These are phyloP conservation scores for Blastobotrys chiropterorum DNA, from an alignment of 805 yeast species.

Conservation along the genomic window DNA sequence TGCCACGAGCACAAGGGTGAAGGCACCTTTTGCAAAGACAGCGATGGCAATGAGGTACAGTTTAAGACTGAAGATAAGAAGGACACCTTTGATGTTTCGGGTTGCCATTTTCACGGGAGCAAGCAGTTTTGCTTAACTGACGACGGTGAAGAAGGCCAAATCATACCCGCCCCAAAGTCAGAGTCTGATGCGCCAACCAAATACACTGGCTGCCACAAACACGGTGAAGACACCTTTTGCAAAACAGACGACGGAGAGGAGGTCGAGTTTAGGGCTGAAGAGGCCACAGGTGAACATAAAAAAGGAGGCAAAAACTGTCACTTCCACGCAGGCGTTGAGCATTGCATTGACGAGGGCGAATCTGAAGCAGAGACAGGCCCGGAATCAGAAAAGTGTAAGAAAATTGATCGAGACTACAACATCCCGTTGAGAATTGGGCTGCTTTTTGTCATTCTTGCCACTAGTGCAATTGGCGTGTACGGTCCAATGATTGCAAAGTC, in stretches of 20 bases:
- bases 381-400: background rate
- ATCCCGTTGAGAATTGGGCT: slow-evolving; percentile 39
- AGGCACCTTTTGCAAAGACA: background rate
- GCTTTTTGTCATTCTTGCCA: slow-evolving; percentile 50
- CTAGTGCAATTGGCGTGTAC: slow-evolving; percentile 40
- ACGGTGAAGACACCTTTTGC: background rate
- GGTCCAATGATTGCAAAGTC: slow-evolving; percentile 37
- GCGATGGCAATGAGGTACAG: background rate
- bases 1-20: background rate
- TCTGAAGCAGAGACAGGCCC: background rate
- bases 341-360: background rate
- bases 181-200: background rate
- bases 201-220: background rate
- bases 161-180: background rate
- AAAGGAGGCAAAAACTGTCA: background rate
- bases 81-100: background rate
- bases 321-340: background rate
- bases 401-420: background rate
- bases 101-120: background rate
- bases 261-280: background rate
- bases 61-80: background rate
- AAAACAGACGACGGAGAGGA: background rate
- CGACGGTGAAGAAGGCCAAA: background rate
- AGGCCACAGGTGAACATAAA: background rate
- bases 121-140: background rate